Conservation (phyloP, 306 rosid species). For the Vigna reflexopilosa region DNA sequence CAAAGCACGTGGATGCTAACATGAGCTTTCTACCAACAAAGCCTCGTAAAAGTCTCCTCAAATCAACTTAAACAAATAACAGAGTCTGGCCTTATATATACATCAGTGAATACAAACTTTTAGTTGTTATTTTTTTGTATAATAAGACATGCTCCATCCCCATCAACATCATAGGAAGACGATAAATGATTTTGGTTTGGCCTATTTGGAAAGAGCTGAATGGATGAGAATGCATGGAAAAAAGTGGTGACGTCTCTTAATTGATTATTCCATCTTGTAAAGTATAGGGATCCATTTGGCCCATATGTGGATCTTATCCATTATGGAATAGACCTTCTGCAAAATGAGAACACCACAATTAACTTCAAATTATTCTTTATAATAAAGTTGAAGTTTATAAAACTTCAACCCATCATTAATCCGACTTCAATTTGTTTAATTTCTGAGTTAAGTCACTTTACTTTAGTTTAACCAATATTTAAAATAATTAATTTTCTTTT, state of each 20-base stretch:
- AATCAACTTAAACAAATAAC: constrained; percentile 27
- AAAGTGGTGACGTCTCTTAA: constrained; percentile 18
- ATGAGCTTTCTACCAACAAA: constrained; percentile 29
- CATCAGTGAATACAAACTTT: too few species aligned
- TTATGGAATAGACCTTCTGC: background rate
- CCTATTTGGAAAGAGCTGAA: constrained; percentile 10
- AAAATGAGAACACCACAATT: background rate
- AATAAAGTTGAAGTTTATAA: too few species aligned
- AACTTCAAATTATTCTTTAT: background rate
- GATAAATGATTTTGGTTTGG: constrained; percentile 26
- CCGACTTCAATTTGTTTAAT: too few species aligned
- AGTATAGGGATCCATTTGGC: constrained; percentile 18
- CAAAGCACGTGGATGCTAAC: constrained; percentile 46
- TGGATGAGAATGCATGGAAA: constrained; percentile 32
- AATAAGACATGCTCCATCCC: constrained; percentile 24
- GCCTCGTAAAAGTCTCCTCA: constrained; percentile 3
- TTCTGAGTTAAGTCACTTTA: too few species aligned
- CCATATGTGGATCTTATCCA: constrained; percentile 43
- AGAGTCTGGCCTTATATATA: background rate
- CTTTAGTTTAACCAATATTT: too few species aligned
- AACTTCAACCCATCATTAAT: too few species aligned
- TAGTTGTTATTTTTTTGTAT: background rate
- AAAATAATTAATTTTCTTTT: too few species aligned
- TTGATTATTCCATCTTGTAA: constrained; percentile 17
- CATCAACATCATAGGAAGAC: constrained; percentile 32